These are phyloP conservation scores for Geosiphon pyriformis DNA, from an alignment of 192 early-diverging fungal genomes.

Conservation along the genomic window DNA sequence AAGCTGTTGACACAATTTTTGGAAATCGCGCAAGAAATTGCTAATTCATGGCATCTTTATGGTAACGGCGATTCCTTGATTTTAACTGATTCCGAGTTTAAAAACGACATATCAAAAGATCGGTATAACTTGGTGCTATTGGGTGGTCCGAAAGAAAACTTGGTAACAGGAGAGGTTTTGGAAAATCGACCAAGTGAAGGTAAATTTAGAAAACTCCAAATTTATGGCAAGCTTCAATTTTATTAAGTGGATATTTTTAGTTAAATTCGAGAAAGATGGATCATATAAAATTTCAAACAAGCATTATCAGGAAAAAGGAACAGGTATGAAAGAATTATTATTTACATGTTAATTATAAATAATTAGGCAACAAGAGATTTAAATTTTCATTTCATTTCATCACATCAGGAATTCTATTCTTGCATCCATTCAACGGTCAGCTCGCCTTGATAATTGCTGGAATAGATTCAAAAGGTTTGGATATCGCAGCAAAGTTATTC, in stretches of 20 bases:
- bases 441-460: constrained; percentile 43
- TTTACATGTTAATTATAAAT: neutral
- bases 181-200: constrained; percentile 38
- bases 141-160: constrained; percentile 55
- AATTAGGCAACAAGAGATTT: no score
- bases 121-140: constrained; percentile 52
- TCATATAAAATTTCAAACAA: constrained; percentile 37
- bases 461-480: constrained; percentile 35
- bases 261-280: constrained; percentile 40
- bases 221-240: neutral
- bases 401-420: constrained; percentile 37
- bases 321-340: constrained; percentile 38
- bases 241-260: constrained; percentile 24
- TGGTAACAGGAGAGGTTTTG: constrained; percentile 37
- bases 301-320: constrained; percentile 43
- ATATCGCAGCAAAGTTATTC: constrained; percentile 36
- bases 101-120: constrained; percentile 9
- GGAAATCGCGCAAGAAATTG: constrained; percentile 28
- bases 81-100: constrained; percentile 49
- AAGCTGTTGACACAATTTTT: neutral
- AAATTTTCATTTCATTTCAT: neutral
- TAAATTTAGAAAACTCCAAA: constrained; percentile 1
- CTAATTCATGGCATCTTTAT: constrained; percentile 61
- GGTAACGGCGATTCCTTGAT: constrained; percentile 57
- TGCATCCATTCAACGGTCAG: constrained; percentile 34